A percentile compares a stretch with the other conserved stretches of the same genome.
These are phyloP conservation scores for Scenedesmus sp. DNA, from an alignment of 163 green algal genomes.

Conservation along the genomic window DNA sequence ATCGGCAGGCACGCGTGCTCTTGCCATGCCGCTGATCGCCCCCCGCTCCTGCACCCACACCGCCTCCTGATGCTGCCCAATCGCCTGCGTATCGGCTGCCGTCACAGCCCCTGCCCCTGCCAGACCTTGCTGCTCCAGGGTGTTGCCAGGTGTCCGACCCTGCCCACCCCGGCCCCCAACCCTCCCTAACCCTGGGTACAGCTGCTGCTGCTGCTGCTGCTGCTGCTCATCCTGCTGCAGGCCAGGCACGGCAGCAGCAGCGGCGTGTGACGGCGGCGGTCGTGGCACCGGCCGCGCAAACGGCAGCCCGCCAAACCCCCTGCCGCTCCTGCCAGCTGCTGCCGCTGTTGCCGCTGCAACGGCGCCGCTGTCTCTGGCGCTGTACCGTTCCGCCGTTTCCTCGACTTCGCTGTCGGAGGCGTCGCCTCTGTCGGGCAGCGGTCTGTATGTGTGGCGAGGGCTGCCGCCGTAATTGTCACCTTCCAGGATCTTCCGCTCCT, in stretches of 20 bases:
- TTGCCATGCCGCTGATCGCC: background rate
- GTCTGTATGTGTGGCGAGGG: slow-evolving; percentile 17
- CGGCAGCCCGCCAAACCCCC: background rate
- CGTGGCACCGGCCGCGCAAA: background rate
- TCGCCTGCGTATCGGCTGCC: background rate
- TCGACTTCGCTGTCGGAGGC: slow-evolving; percentile 26
- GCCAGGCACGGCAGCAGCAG: background rate
- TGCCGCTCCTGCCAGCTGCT: slow-evolving; percentile 2
- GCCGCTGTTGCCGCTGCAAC: background rate
- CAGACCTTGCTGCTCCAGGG: background rate
- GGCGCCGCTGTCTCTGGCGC: background rate
- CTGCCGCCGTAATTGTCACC: background rate
- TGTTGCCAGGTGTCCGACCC: background rate
- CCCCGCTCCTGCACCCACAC: background rate
- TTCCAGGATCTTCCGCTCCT: slow-evolving; percentile 23
- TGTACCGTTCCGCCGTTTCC: background rate
- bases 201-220: background rate
- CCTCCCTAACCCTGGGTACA: background rate
- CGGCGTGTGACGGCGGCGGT: too few relatives aligned
- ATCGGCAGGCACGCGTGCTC: background rate
- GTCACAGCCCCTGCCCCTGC: background rate
- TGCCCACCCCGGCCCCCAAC: background rate
- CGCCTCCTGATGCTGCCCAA: background rate
- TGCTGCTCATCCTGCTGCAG: background rate
- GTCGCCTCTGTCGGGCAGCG: slow-evolving; percentile 16